phyloP scores from a whole-genome alignment of 2,329 filamentous ascomycete genomes.

The Bertia moriformis region DNA sequence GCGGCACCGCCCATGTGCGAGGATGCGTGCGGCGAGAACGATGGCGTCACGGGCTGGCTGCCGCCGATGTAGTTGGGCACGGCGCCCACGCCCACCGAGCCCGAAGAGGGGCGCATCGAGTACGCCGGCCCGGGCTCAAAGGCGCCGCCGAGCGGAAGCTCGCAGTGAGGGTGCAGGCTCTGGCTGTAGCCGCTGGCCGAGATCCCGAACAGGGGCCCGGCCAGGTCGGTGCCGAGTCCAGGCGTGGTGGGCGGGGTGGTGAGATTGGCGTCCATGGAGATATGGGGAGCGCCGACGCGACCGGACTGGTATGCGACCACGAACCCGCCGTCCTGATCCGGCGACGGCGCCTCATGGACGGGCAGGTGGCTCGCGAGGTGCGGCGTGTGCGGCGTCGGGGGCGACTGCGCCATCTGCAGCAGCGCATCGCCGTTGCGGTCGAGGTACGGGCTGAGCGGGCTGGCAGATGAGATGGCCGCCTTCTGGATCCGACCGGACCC shows the following conservation, averaged over 20 bases:
- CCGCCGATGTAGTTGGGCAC: conserved; percentile 29
- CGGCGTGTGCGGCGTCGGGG: not conserved
- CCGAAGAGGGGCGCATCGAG: conserved; percentile 15
- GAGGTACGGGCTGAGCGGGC: conserved; percentile 25
- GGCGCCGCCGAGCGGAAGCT: conserved; percentile 32
- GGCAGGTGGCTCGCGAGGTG: not conserved
- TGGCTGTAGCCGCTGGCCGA: conserved; percentile 13
- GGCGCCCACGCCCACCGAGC: not conserved
- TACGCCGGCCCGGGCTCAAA: conserved; percentile 34
- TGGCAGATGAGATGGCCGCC: conserved; percentile 7
- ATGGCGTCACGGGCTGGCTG: conserved; percentile 33
- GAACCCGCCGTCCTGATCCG: too few relatives aligned
- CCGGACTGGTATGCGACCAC: too few relatives aligned
- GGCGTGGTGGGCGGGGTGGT: conserved; percentile 39
- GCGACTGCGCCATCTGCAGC: conserved; percentile 17
- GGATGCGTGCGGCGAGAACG: conserved; percentile 13
- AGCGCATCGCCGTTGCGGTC: conserved; percentile 29
- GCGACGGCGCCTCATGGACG: not conserved
- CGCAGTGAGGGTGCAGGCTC: conserved; percentile 19
- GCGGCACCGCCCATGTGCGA: not conserved
- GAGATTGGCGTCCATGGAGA: conserved; percentile 24
- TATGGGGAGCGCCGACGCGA: too few relatives aligned
- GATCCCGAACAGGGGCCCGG: conserved; percentile 21
- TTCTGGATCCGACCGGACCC: conserved; percentile 27
- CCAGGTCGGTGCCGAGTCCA: conserved; percentile 23